Conservation (phyloP, 768 basidiomycete species). For the Leccinum variicolor region DNA sequence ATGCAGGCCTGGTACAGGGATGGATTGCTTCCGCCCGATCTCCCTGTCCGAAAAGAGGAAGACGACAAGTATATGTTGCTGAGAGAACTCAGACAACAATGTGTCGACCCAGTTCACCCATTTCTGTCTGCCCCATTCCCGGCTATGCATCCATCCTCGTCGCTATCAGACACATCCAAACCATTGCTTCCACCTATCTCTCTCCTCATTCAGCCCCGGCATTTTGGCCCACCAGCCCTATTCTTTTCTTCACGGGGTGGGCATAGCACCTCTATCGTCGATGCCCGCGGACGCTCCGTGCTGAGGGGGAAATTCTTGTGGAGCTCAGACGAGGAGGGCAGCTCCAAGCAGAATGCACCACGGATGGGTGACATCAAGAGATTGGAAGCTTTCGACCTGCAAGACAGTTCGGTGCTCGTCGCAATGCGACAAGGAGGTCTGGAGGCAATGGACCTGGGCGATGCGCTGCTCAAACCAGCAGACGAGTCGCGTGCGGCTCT, state of each 20-base stretch:
- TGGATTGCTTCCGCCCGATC: constrained; percentile 74
- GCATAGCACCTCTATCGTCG: constrained; percentile 84
- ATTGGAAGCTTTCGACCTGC: constrained; percentile 77
- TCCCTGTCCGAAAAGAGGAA: constrained; percentile 77
- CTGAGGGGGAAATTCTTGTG: constrained; percentile 78
- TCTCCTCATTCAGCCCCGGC: constrained; percentile 70
- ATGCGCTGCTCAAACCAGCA: constrained; percentile 75
- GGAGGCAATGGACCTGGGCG: constrained; percentile 76
- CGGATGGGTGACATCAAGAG: constrained; percentile 82
- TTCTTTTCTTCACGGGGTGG: constrained; percentile 90
- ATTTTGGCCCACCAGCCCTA: constrained; percentile 83
- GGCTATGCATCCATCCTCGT: constrained; percentile 23
- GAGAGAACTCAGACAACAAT: constrained; percentile 73
- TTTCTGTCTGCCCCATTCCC: constrained; percentile 52
- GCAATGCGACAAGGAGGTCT: constrained; percentile 86
- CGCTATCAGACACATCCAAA: constrained; percentile 39
- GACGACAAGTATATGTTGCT: constrained; percentile 65
- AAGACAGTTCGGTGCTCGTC: constrained; percentile 72
- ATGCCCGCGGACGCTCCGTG: constrained; percentile 81
- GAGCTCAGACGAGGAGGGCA: constrained; percentile 61
- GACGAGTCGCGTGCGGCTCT: constrained; percentile 71
- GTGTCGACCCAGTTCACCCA: constrained; percentile 78
- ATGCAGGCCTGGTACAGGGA: constrained; percentile 93
- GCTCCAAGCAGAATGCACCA: constrained; percentile 32
- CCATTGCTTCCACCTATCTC: constrained; percentile 73